These are phyloP conservation scores for Acaromyces ingoldii DNA, from an alignment of 1,284 basidiomycete species.

Conservation along the genomic window DNA sequence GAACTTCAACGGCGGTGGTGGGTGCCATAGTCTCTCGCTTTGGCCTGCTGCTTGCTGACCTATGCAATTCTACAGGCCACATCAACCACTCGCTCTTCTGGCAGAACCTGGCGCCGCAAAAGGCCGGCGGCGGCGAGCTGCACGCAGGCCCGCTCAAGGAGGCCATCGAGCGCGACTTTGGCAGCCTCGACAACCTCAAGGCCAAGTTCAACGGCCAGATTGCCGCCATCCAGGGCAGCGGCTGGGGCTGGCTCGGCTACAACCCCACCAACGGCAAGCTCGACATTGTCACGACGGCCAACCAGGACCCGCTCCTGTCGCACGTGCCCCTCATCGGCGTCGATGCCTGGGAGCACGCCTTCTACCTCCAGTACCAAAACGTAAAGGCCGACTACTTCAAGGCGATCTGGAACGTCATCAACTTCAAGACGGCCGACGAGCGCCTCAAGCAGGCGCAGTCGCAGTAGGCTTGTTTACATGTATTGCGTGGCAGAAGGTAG, in stretches of 20 bases:
- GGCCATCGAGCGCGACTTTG: slow-evolving; percentile 49
- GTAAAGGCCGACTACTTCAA: slow-evolving; percentile 51
- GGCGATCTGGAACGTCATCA: slow-evolving; percentile 50
- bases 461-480: too few species aligned
- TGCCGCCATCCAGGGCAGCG: slow-evolving; percentile 44
- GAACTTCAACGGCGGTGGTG: slow-evolving; percentile 50
- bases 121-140: slow-evolving; percentile 46
- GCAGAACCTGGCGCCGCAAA: slow-evolving; percentile 45
- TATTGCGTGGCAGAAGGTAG: too few species aligned
- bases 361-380: slow-evolving; percentile 51
- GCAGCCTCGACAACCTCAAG: slow-evolving; percentile 42
- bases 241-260: slow-evolving; percentile 49
- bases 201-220: slow-evolving; percentile 11
- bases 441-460: slow-evolving; percentile 42
- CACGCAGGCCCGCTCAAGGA: slow-evolving; percentile 33
- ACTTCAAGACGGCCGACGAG: slow-evolving; percentile 50
- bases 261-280: slow-evolving; percentile 37
- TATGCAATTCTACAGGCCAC: slow-evolving; percentile 20
- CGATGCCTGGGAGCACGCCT: slow-evolving; percentile 51
- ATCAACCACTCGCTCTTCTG: slow-evolving; percentile 52
- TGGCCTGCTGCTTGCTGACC: neutral
- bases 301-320: slow-evolving; percentile 47
- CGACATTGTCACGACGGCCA: slow-evolving; percentile 46
- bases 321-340: slow-evolving; percentile 48
- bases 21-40: slow-evolving; percentile 1